Evolutionary conservation across 1,284 basidiomycete species (phyloP).

Genomic region (Leccinum fuscescens): DNA sequence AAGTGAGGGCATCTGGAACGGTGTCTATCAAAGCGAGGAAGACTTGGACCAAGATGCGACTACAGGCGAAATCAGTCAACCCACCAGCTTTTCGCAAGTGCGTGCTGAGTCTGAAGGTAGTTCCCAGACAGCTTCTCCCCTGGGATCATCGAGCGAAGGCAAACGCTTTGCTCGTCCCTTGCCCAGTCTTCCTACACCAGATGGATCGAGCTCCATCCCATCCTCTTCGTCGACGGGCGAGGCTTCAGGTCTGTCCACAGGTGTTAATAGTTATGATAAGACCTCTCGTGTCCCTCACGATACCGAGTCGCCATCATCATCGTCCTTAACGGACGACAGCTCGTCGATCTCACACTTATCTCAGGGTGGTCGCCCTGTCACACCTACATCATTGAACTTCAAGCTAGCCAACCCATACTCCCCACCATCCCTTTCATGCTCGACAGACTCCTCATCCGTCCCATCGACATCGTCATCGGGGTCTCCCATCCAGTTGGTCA

Average conservation of each 20-base stretch:
- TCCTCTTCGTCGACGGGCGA: slow-evolving; percentile 9
- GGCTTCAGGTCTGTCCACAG: slow-evolving; percentile 3
- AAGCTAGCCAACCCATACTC: slow-evolving; percentile 34
- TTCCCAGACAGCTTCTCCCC: background rate
- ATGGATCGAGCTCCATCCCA: slow-evolving; percentile 2
- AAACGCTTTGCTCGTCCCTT: slow-evolving; percentile 27
- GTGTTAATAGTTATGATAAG: slow-evolving; percentile 2
- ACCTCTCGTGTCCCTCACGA: slow-evolving; percentile 14
- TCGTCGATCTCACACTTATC: slow-evolving; percentile 33
- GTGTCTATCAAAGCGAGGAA: slow-evolving; percentile 17
- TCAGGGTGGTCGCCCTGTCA: slow-evolving; percentile 31
- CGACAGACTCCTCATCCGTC: slow-evolving; percentile 44
- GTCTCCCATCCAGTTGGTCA: slow-evolving; percentile 34
- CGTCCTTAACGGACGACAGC: slow-evolving; percentile 29
- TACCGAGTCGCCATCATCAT: slow-evolving; percentile 25
- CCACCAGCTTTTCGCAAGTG: background rate
- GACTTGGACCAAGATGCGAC: slow-evolving; percentile 7
- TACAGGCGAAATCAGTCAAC: slow-evolving; percentile 1
- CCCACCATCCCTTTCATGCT: slow-evolving; percentile 44
- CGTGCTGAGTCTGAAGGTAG: background rate
- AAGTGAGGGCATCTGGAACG: slow-evolving; percentile 62
- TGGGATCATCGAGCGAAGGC: slow-evolving; percentile 14
- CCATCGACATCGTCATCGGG: slow-evolving; percentile 36
- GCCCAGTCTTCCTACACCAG: slow-evolving; percentile 24
- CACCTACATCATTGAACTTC: slow-evolving; percentile 40